Conservation (phyloP, 1,284 basidiomycete genomes). For the Puccinia novopanici region DNA sequence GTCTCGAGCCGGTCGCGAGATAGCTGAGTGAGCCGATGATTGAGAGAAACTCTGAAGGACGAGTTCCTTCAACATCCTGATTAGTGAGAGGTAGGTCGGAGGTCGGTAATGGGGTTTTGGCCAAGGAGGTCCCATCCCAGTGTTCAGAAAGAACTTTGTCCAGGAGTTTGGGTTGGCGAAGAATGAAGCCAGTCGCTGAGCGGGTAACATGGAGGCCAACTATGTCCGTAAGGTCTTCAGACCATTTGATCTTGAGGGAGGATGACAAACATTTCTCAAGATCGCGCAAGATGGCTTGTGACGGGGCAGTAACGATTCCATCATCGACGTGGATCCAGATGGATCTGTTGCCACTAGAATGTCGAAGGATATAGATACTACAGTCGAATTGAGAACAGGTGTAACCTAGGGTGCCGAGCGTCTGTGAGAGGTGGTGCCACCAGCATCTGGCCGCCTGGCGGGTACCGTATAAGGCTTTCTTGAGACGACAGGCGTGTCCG, state of each 20-base stretch:
- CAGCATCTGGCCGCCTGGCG: constrained; percentile 5
- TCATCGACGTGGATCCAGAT: constrained; percentile 41
- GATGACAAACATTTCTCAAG: neutral
- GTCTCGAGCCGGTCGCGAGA: neutral
- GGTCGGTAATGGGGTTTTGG: neutral
- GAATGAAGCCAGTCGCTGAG: neutral
- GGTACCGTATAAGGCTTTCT: constrained; percentile 20
- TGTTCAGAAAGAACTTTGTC: neutral
- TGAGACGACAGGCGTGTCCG: neutral
- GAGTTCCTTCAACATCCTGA: neutral
- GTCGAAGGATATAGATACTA: neutral
- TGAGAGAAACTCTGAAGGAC: neutral
- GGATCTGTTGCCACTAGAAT: neutral
- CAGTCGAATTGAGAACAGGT: neutral
- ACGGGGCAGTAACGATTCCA: constrained; percentile 5
- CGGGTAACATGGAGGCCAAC: neutral
- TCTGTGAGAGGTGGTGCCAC: constrained; percentile 1
- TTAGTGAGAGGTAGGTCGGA: neutral
- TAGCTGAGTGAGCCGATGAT: constrained; percentile 13
- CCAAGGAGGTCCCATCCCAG: neutral
- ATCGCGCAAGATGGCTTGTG: neutral
- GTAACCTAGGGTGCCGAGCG: neutral
- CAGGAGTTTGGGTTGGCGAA: neutral
- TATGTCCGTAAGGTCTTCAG: neutral
- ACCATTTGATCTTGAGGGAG: constrained; percentile 14